phyloP scores from a whole-genome alignment of 805 yeast species.

The Candida wancherniae region DNA sequence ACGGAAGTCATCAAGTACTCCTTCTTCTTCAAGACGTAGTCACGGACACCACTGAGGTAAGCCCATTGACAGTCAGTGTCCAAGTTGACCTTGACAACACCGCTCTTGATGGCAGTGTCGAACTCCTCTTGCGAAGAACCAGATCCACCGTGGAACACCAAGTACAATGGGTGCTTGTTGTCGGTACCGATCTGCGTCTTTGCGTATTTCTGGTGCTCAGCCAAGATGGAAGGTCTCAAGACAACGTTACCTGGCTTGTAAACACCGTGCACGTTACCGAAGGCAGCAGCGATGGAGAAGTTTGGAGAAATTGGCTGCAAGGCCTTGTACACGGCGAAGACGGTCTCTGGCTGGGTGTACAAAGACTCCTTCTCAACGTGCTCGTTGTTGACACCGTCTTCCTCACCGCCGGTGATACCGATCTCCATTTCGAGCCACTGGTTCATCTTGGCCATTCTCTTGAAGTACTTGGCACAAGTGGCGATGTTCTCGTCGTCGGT shows the following conservation, averaged over 20 bases:
- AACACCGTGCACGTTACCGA: constrained; percentile 99
- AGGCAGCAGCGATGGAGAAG: constrained; percentile 99
- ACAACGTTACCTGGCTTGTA: constrained; percentile 98
- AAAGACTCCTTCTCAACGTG: constrained; percentile 78
- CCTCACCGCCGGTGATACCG: constrained; percentile 99
- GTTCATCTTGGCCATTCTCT: constrained; percentile 86
- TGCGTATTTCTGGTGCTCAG: constrained; percentile 92
- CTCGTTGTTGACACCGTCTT: constrained; percentile 99
- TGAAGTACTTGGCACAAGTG: constrained; percentile 90
- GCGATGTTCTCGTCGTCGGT: constrained; percentile 92
- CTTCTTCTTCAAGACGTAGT: constrained; percentile 92
- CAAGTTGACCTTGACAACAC: constrained; percentile 98
- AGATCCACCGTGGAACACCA: constrained; percentile 99
- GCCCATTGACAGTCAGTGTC: constrained; percentile 99
- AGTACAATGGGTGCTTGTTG: constrained; percentile 73
- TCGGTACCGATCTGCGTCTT: constrained; percentile 54
- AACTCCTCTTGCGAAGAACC: constrained; percentile 93
- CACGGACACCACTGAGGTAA: constrained; percentile 94
- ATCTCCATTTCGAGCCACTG: constrained; percentile 99
- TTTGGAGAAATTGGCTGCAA: constrained; percentile 87
- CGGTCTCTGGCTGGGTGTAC: constrained; percentile 95
- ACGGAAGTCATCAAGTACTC: constrained; percentile 85
- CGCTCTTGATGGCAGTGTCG: constrained; percentile 83
- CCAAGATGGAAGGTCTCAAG: constrained; percentile 87
- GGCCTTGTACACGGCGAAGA: constrained; percentile 85